Percentiles rank a stretch among this genome's conserved stretches.
These are phyloP conservation scores for Triticum monococcum DNA, from an alignment of 176 grass and related monocot genomes.

Conservation along the genomic window DNA sequence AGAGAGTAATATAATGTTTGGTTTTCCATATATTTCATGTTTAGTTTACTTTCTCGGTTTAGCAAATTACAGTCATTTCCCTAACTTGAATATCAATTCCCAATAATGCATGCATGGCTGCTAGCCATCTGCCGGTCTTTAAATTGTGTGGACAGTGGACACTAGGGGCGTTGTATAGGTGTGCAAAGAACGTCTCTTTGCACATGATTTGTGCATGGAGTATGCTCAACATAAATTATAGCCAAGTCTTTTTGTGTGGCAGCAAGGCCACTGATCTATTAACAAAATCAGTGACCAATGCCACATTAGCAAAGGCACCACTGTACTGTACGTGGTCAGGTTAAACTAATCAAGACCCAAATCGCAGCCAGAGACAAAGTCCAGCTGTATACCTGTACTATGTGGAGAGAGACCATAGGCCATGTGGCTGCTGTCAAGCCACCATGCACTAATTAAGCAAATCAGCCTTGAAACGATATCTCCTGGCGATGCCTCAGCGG, in stretches of 20 bases:
- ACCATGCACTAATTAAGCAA: slow-evolving; percentile 26
- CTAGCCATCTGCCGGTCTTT: too few relatives aligned
- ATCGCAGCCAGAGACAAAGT: slow-evolving; percentile 22
- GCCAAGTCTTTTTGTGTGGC: not conserved
- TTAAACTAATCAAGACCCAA: slow-evolving; percentile 24
- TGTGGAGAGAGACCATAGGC: slow-evolving; percentile 32
- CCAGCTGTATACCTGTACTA: not conserved
- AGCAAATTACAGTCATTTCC: too few relatives aligned
- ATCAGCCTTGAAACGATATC: slow-evolving; percentile 10
- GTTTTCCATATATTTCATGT: too few relatives aligned
- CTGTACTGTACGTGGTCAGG: not conserved
- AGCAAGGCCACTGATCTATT: not conserved
- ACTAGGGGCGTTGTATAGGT: too few relatives aligned
- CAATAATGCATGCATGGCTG: too few relatives aligned
- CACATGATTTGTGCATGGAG: too few relatives aligned
- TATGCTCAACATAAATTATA: not conserved
- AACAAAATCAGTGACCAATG: slow-evolving; percentile 24
- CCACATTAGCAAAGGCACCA: slow-evolving; percentile 29
- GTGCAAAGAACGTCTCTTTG: too few relatives aligned
- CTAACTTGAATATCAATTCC: too few relatives aligned
- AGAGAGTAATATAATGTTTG: too few relatives aligned
- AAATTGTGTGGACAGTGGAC: too few relatives aligned
- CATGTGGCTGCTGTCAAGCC: slow-evolving; percentile 42
- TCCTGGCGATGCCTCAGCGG: slow-evolving; percentile 41
- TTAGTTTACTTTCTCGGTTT: too few relatives aligned